phyloP scores from a whole-genome alignment of 768 basidiomycete genomes.

The Pleurotus eryngii region DNA sequence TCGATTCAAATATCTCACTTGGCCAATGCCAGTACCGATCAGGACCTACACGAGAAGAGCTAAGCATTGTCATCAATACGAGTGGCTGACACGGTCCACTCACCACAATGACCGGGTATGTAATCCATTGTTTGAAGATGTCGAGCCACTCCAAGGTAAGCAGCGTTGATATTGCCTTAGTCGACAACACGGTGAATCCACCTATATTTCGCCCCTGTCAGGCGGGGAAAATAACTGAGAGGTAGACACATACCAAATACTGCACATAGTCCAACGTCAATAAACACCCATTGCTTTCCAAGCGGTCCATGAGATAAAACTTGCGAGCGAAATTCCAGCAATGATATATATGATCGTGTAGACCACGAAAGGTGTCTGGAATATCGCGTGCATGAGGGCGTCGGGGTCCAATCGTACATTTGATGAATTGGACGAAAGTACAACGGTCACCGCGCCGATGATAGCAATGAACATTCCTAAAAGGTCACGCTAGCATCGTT shows the following conservation, averaged over 20 bases:
- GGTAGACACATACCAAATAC: conserved; percentile 58
- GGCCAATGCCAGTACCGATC: conserved; percentile 70
- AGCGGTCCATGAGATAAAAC: conserved; percentile 60
- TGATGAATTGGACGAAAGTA: conserved; percentile 72
- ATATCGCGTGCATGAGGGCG: conserved; percentile 65
- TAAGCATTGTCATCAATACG: conserved; percentile 8
- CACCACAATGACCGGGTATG: conserved; percentile 76
- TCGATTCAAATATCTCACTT: conserved; percentile 80
- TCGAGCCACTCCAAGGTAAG: conserved; percentile 74
- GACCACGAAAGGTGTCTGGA: conserved; percentile 67
- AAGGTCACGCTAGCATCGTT: conserved; percentile 61
- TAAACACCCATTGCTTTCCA: conserved; percentile 68
- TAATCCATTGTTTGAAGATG: conserved; percentile 78
- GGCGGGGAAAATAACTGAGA: not conserved
- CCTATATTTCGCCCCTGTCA: conserved; percentile 36
- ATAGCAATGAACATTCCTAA: conserved; percentile 78
- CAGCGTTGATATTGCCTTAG: conserved; percentile 88
- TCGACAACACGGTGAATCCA: conserved; percentile 92
- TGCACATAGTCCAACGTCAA: conserved; percentile 88
- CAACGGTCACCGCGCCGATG: conserved; percentile 90
- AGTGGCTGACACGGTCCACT: conserved; percentile 17
- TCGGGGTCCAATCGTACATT: conserved; percentile 68
- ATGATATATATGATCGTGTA: conserved; percentile 66
- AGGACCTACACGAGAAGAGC: conserved; percentile 47
- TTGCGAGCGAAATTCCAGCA: conserved; percentile 53